These are phyloP conservation scores for Pleomassaria siparia DNA, from an alignment of 2,329 filamentous ascomycete species.

Conservation along the genomic window DNA sequence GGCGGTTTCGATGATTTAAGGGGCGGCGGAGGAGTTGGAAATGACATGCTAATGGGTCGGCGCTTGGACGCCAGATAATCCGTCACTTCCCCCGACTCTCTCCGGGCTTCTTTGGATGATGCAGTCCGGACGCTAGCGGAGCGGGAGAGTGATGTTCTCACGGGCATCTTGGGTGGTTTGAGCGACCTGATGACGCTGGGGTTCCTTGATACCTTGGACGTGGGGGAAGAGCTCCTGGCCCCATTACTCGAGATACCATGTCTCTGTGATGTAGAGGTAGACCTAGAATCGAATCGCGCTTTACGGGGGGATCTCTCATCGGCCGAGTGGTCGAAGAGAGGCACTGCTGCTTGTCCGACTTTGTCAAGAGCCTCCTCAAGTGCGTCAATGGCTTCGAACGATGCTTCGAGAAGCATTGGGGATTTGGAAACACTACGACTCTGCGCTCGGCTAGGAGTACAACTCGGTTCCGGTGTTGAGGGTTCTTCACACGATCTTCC, in stretches of 20 bases:
- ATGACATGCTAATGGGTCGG: constrained; percentile 48
- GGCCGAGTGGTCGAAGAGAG: constrained; percentile 33
- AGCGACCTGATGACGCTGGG: constrained; percentile 30
- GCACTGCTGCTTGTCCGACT: constrained; percentile 44
- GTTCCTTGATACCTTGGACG: constrained; percentile 27
- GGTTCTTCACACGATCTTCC: constrained; percentile 29
- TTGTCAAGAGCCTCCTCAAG: constrained; percentile 56
- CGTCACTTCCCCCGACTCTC: constrained; percentile 26
- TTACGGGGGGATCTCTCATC: constrained; percentile 34
- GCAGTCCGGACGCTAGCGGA: constrained; percentile 30
- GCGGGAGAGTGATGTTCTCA: constrained; percentile 25
- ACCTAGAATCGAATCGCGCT: constrained; percentile 10
- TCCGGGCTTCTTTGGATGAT: constrained; percentile 22
- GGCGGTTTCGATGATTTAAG: constrained; percentile 54
- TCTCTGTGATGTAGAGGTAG: constrained; percentile 7
- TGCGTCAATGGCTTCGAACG: constrained; percentile 54
- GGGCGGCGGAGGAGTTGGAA: constrained; percentile 49
- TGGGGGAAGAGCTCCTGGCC: constrained; percentile 9
- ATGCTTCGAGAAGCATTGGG: constrained; percentile 46
- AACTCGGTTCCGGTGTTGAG: constrained; percentile 23
- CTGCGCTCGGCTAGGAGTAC: constrained; percentile 23
- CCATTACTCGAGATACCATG: neutral
- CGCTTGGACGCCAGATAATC: constrained; percentile 48
- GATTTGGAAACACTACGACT: constrained; percentile 25
- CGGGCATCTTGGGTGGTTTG: constrained; percentile 20